Percentiles rank a stretch among this genome's conserved stretches.
Conservation (phyloP, 768 basidiomycete genomes). For the Tremella mesenterica region DNA sequence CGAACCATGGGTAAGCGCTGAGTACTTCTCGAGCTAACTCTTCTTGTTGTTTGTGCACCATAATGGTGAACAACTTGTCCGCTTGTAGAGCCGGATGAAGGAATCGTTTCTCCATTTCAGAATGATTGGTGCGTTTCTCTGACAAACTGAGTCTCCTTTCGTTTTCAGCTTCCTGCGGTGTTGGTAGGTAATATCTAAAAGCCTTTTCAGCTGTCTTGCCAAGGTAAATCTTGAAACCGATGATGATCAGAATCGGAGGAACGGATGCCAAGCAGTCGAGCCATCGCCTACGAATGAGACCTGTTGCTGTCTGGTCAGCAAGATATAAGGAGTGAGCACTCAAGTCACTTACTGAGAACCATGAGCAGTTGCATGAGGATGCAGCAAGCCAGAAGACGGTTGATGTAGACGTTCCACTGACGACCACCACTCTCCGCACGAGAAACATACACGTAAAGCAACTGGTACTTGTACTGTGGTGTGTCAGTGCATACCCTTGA, state of each 20-base stretch:
- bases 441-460: slow-evolving; percentile 87
- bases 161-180: slow-evolving; percentile 49
- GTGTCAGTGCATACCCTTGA: slow-evolving; percentile 57
- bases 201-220: slow-evolving; percentile 56
- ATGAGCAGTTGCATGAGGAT: slow-evolving; percentile 68
- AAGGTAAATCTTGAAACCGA: slow-evolving; percentile 77
- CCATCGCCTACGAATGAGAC: slow-evolving; percentile 61
- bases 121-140: slow-evolving; percentile 67
- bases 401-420: slow-evolving; percentile 87
- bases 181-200: slow-evolving; percentile 79
- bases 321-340: not conserved
- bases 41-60: slow-evolving; percentile 47
- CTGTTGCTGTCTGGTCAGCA: slow-evolving; percentile 41
- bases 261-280: slow-evolving; percentile 65
- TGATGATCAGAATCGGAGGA: slow-evolving; percentile 73
- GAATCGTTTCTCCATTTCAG: slow-evolving; percentile 84
- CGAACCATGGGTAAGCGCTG: slow-evolving; percentile 42
- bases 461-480: slow-evolving; percentile 67
- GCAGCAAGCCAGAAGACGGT: slow-evolving; percentile 68
- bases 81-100: slow-evolving; percentile 84
- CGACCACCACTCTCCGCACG: slow-evolving; percentile 89
- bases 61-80: slow-evolving; percentile 57
- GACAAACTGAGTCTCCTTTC: slow-evolving; percentile 57
- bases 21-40: slow-evolving; percentile 41
- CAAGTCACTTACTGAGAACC: slow-evolving; percentile 58